Percentiles rank a stretch among this genome's conserved stretches.
phyloP scores from a whole-genome alignment of 2,329 filamentous ascomycete species.

The Paraconiothyrium brasiliense region DNA sequence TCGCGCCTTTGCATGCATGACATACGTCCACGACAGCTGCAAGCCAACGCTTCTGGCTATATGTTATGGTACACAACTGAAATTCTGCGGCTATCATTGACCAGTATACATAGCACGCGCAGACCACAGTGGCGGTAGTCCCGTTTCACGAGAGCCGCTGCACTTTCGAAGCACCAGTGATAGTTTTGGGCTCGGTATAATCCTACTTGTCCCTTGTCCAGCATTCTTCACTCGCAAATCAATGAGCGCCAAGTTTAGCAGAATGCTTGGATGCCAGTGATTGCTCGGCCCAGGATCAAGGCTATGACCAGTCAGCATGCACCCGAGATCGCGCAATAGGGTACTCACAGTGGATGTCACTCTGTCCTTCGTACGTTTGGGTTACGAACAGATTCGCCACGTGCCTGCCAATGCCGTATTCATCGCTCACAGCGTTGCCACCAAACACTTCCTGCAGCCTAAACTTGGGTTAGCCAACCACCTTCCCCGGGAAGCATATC shows the following conservation, averaged over 20 bases:
- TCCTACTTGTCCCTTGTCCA: too few species aligned
- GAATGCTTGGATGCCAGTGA: slow-evolving; percentile 80
- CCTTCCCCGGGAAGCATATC: background rate
- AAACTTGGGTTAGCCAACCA: background rate
- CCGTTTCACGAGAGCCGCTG: too few species aligned
- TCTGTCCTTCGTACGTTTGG: slow-evolving; percentile 98
- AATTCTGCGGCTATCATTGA: background rate
- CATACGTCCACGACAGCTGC: slow-evolving; percentile 26
- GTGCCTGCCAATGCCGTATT: slow-evolving; percentile 94
- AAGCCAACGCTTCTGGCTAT: slow-evolving; percentile 11
- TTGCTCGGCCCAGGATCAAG: slow-evolving; percentile 61
- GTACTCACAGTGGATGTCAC: slow-evolving; percentile 90
- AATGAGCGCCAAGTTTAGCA: slow-evolving; percentile 56
- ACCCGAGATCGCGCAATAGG: slow-evolving; percentile 8
- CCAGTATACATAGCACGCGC: background rate
- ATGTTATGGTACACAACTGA: slow-evolving; percentile 8
- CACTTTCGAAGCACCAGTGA: too few species aligned
- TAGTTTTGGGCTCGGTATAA: too few species aligned
- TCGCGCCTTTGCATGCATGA: slow-evolving; percentile 29
- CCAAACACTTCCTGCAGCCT: slow-evolving; percentile 94
- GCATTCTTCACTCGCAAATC: background rate
- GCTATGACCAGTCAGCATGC: slow-evolving; percentile 49
- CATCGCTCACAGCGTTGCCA: slow-evolving; percentile 97
- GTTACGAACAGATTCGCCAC: slow-evolving; percentile 97
- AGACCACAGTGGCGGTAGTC: background rate